Base-by-base conservation (phyloP, 495 filamentous ascomycete species). In the Aspergillus avenaceus region DNA sequence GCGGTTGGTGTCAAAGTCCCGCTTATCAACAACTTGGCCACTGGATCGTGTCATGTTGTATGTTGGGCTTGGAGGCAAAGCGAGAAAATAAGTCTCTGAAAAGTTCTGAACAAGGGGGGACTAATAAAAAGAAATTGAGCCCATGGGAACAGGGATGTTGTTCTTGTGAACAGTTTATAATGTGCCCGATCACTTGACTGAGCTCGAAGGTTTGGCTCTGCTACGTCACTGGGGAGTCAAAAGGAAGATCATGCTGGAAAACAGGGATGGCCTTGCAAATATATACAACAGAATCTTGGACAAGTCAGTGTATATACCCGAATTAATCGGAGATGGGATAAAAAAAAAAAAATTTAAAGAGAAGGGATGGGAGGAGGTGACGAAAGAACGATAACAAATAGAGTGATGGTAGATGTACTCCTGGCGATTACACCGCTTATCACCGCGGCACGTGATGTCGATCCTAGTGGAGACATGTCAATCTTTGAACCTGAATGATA, bases 1-100 rank as follows among this genome's bases (percentile, higher is more conserved):
- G 16, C 79, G 72, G 59, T 77, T 65, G 6, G 67, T 64, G 51
- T 79, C 78, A 61, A 83, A 86, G 65, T 86, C 83, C 49, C 82
- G 79, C 63, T 81, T 83, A 65, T 80, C 80, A 55, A 74, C 71
- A 28, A 31, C 13, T 32, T 59, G 63, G 43, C 60, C 55, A 45
- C 61, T 59, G n/a, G 61, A 58, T 26, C 47, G 52, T 11, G 67
- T 44, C 69, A 71, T 72, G 3, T 21, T 64, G 54, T 6, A 36
- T 49, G 11, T 22, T 32, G 9, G 12, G 41, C 18, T 24, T 31
- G 27, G 38, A 12, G 36, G n/a, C n/a, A n/a, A n/a, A n/a, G n/a
- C n/a, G n/a, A n/a, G n/a, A n/a, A n/a, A n/a, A n/a, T n/a, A n/a
- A n/a, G n/a, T n/a, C 7, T 2, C 19, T 5, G 13, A 13, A 25